Evolutionary conservation across 139 green algal genomes (phyloP).

Genomic region (Chlorella sp.): DNA sequence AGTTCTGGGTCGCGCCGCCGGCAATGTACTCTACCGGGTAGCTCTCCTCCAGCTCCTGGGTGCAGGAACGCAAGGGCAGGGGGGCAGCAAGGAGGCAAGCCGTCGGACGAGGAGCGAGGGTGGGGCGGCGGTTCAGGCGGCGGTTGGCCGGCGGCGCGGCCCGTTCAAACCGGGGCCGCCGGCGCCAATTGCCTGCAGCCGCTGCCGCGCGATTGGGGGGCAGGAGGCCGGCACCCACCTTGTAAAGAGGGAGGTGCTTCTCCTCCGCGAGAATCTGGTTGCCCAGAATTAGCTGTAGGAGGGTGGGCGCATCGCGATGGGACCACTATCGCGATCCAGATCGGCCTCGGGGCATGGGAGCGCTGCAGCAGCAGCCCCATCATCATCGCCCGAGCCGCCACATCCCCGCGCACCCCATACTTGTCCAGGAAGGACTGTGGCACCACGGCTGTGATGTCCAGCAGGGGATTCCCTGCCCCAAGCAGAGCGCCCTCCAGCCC

Average conservation of each 20-base stretch:
- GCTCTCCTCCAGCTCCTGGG: conserved; percentile 81
- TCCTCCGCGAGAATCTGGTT: conserved; percentile 99
- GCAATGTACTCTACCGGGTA: conserved; percentile 95
- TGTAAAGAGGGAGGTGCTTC: conserved; percentile 93
- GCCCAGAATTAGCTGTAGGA: conserved; percentile 46
- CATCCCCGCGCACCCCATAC: conserved; percentile 78
- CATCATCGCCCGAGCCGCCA: background rate
- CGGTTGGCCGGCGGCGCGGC: too few relatives aligned
- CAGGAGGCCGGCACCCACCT: conserved; percentile 39
- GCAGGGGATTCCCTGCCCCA: conserved; percentile 88
- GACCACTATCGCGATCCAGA: background rate
- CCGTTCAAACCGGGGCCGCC: too few relatives aligned
- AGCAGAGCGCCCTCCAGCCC: conserved; percentile 34
- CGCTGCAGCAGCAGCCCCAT: background rate
- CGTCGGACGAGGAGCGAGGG: too few relatives aligned
- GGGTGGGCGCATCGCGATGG: background rate
- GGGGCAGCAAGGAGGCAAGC: too few relatives aligned
- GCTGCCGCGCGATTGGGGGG: too few relatives aligned
- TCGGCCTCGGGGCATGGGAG: background rate
- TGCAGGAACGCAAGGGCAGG: background rate
- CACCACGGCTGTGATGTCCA: conserved; percentile 91
- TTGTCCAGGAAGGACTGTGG: conserved; percentile 87
- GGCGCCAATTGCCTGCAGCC: too few relatives aligned
- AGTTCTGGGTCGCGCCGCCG: conserved; percentile 97
- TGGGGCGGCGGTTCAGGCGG: too few relatives aligned